A percentile compares a stretch with the other conserved stretches of the same genome.
Evolutionary conservation across 2,329 filamentous ascomycete genomes (phyloP).

Genomic region (Colletotrichum chrysophilum): DNA sequence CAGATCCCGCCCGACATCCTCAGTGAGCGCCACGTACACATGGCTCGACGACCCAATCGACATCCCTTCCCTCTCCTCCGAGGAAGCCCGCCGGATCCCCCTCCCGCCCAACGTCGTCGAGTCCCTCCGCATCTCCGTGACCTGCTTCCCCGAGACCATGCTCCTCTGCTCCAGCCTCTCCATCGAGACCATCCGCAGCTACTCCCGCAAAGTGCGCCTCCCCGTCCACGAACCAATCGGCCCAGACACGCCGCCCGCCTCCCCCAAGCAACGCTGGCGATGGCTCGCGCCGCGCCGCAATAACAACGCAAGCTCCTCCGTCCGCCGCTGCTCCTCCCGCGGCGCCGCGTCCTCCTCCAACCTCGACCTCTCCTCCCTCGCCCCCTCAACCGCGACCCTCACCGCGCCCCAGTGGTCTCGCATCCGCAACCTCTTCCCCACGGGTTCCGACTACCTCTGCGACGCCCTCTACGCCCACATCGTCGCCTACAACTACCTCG

Average conservation of each 20-base stretch:
- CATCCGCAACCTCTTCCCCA: slow-evolving; percentile 57
- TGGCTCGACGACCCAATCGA: slow-evolving; percentile 24
- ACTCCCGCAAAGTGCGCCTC: slow-evolving; percentile 59
- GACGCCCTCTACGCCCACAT: slow-evolving; percentile 65
- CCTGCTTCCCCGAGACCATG: slow-evolving; percentile 66
- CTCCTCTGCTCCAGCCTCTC: slow-evolving; percentile 59
- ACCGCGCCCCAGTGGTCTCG: slow-evolving; percentile 42
- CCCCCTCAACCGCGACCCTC: slow-evolving; percentile 2
- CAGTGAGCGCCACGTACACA: slow-evolving; percentile 13
- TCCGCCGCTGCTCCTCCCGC: not conserved
- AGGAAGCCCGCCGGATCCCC: slow-evolving; percentile 38
- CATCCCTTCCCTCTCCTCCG: not conserved
- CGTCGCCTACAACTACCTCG: slow-evolving; percentile 64
- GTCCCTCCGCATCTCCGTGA: slow-evolving; percentile 56
- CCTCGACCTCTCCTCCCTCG: not conserved
- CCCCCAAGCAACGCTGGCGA: slow-evolving; percentile 20
- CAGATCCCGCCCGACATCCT: slow-evolving; percentile 5
- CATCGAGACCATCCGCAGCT: slow-evolving; percentile 62
- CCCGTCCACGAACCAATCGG: slow-evolving; percentile 17
- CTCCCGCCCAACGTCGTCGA: slow-evolving; percentile 60
- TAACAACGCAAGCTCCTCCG: not conserved
- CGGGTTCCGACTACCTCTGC: slow-evolving; percentile 59
- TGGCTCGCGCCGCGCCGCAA: slow-evolving; percentile 21
- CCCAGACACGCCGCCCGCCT: slow-evolving; percentile 18
- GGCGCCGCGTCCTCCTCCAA: slow-evolving; percentile 8